Base-by-base conservation (phyloP, 129 eudicot genomes). In the Chrysanthemum seticuspe region DNA sequence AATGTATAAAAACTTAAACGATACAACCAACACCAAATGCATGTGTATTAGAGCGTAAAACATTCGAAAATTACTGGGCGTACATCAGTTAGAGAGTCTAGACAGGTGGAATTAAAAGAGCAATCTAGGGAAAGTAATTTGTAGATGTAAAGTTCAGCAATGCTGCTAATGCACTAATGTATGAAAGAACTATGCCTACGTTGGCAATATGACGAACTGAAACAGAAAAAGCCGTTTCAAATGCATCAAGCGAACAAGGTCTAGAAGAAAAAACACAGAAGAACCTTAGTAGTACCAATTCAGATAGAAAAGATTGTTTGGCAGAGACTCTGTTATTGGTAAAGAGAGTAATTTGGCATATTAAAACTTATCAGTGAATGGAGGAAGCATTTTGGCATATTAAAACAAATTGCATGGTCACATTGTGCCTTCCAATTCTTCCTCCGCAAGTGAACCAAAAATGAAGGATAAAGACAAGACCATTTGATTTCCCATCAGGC, bases 381-480 rank as follows among this genome's bases (percentile, higher is more conserved):
- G 70, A 89, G 89, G 81, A 95, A 92, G 77, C 89, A 92, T 70
- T 92, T 96, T 81, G 89, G 92, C 54, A 92, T 88, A 56, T 89
- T 89, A 81, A 69, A 57, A 71, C 75, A 23, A 91, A 83, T 52
- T 87, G 76, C 50, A 62, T 76, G 36, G 83, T 80, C 56, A 81
- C 76, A 50, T 85, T 85, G 40, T 92, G 89, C 68, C 95, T 87
- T 82, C 96, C 95, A 76, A 89, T 73, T 89, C 98, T 80, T 92
- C 96, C 80, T 92, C 98, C 0, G 95, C 96, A 79, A 92, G 88
- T 73, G 91, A 82, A 50, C 98, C 96, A 89, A 77, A 44, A 79
- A 69, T 40, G 55, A 62, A 75, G 71, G 72, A 78, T 8, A 72
- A 23, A 44, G 65, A 71, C 16, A 18, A 9, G 53, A 56, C 15